Evolutionary conservation across 768 basidiomycete species (phyloP).

Genomic region (Leccinum subtestaceum): DNA sequence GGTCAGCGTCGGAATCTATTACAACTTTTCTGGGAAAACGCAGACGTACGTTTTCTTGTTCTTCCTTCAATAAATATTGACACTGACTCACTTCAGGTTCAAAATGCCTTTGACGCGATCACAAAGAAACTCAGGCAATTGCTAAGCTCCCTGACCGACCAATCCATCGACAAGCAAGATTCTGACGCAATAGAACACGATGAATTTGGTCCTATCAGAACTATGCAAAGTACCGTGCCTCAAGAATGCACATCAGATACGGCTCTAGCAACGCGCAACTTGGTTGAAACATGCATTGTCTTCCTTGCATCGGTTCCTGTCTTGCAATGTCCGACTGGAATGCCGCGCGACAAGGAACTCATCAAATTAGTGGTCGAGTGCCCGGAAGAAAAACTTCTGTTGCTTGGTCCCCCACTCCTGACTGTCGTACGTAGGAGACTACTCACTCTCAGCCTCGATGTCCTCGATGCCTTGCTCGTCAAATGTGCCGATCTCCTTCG

Average conservation of each 20-base stretch:
- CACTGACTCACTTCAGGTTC: conserved; percentile 42
- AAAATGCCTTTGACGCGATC: conserved; percentile 41
- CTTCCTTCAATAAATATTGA: not conserved
- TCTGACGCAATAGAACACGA: conserved; percentile 46
- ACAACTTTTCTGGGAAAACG: conserved; percentile 60
- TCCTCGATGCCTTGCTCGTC: conserved; percentile 52
- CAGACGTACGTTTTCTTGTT: conserved; percentile 51
- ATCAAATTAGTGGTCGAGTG: conserved; percentile 50
- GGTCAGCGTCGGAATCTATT: conserved; percentile 44
- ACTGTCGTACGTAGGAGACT: conserved; percentile 51
- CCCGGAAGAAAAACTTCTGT: conserved; percentile 53
- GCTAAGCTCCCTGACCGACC: conserved; percentile 37
- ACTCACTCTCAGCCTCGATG: conserved; percentile 49
- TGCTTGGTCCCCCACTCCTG: conserved; percentile 56
- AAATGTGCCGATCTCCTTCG: conserved; percentile 51
- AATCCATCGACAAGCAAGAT: conserved; percentile 15
- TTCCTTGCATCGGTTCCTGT: conserved; percentile 64
- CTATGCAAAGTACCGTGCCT: conserved; percentile 32
- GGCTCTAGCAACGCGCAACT: conserved; percentile 30
- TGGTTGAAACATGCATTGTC: conserved; percentile 52
- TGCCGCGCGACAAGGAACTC: conserved; percentile 61
- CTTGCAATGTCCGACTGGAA: conserved; percentile 54
- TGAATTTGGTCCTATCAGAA: conserved; percentile 55
- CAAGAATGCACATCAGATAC: conserved; percentile 29
- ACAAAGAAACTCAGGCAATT: conserved; percentile 37